Evolutionary conservation across 2,329 filamentous ascomycete genomes (phyloP).

Genomic region (Colletotrichum spaethianum): DNA sequence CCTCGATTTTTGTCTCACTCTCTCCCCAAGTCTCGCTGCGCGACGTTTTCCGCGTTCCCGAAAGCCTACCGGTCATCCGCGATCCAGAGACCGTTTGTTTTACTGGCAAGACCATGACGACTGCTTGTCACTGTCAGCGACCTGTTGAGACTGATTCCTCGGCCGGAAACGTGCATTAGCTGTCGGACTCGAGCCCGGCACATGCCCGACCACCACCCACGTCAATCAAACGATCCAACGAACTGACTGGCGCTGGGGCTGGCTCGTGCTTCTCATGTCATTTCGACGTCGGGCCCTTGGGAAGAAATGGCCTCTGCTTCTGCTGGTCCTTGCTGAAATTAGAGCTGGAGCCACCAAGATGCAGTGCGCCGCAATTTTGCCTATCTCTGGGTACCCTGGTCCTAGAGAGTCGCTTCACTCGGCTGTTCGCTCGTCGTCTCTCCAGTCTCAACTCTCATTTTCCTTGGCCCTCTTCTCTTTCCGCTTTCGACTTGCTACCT

Average conservation of each 20-base stretch:
- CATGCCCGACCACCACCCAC: conserved; percentile 13
- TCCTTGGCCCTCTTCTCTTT: background rate
- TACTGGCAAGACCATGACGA: background rate
- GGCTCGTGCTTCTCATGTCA: conserved; percentile 27
- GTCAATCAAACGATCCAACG: conserved; percentile 28
- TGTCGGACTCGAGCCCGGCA: conserved; percentile 18
- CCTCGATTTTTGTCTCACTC: conserved; percentile 15
- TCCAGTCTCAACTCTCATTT: conserved; percentile 12
- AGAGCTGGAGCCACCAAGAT: conserved; percentile 14
- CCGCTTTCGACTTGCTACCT: background rate
- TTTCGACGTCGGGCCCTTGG: conserved; percentile 16
- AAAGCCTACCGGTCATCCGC: conserved; percentile 5
- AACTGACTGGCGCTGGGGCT: conserved; percentile 21
- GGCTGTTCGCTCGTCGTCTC: conserved; percentile 14
- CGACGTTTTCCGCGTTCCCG: background rate
- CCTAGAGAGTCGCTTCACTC: conserved; percentile 21
- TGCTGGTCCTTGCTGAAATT: conserved; percentile 3
- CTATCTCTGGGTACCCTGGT: conserved; percentile 16
- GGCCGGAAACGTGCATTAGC: conserved; percentile 16
- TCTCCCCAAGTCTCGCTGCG: background rate
- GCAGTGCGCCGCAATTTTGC: conserved; percentile 19
- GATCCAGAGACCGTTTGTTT: background rate
- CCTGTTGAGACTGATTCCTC: conserved; percentile 5
- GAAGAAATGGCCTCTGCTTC: conserved; percentile 16
- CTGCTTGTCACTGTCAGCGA: conserved; percentile 13